Conservation (phyloP, 768 basidiomycete species). For the Symmetrospora coprosmae region DNA sequence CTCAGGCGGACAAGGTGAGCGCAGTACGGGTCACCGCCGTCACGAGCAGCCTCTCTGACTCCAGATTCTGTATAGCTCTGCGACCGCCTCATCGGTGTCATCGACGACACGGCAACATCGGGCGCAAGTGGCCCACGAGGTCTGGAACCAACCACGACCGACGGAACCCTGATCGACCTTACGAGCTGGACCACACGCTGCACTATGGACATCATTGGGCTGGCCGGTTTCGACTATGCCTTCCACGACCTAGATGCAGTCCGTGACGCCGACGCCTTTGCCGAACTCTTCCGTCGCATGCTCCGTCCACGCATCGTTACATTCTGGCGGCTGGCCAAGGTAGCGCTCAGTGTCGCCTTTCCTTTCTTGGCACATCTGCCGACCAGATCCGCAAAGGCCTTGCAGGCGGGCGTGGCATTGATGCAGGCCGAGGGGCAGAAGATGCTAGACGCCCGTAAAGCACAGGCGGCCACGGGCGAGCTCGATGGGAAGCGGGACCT, state of each 20-base stretch:
- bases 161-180: no score
- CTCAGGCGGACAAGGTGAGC: background rate
- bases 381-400: background rate
- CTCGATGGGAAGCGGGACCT: constrained; percentile 10
- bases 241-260: constrained; percentile 26
- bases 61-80: no score
- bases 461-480: constrained; percentile 1
- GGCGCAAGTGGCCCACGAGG: no score
- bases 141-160: no score
- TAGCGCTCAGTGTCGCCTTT: constrained; percentile 14
- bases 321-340: background rate
- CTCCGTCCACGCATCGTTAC: constrained; percentile 8
- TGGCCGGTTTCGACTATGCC: constrained; percentile 28
- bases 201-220: constrained; percentile 34
- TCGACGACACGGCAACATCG: no score
- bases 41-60: background rate
- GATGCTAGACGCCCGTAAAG: constrained; percentile 21
- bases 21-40: background rate
- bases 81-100: no score
- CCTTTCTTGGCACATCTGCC: constrained; percentile 26
- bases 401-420: background rate
- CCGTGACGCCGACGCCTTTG: constrained; percentile 15
- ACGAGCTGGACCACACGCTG: constrained; percentile 35
- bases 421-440: constrained; percentile 25
- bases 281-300: constrained; percentile 26